A percentile compares a stretch with the other conserved stretches of the same genome.
These are phyloP conservation scores for Leishmania amazonensis DNA, from an alignment of 208 protist species.

Conservation along the genomic window DNA sequence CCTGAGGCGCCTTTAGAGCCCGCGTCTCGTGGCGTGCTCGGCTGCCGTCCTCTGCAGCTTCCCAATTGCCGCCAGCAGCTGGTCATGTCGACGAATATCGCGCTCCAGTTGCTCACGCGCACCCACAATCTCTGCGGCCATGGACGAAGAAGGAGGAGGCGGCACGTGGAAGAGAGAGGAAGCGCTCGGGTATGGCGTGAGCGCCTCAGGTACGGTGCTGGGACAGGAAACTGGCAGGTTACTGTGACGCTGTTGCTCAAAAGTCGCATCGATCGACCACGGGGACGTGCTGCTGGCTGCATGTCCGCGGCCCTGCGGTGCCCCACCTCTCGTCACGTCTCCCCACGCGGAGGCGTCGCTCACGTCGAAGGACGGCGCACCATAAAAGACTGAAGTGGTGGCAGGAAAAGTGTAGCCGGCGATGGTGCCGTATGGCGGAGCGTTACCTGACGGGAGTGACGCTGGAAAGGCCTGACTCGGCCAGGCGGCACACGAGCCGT, in stretches of 20 bases:
- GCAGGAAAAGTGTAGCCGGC: neutral
- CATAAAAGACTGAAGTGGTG: neutral
- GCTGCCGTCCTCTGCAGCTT: slow-evolving; percentile 68
- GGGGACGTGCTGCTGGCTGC: neutral
- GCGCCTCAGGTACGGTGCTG: neutral
- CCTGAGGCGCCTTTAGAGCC: neutral
- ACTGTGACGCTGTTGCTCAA: neutral
- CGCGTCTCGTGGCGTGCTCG: slow-evolving; percentile 26
- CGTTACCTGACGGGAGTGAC: neutral
- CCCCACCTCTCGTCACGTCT: neutral
- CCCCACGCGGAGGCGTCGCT: neutral
- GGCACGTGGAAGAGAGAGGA: slow-evolving; percentile 5
- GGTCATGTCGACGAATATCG: slow-evolving; percentile 68
- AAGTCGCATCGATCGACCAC: neutral
- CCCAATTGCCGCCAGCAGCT: slow-evolving; percentile 64
- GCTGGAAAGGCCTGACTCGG: neutral
- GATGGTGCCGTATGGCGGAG: neutral
- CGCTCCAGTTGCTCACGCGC: slow-evolving; percentile 55
- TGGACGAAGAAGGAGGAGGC: slow-evolving; percentile 2
- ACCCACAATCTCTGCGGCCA: neutral
- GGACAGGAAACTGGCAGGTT: neutral
- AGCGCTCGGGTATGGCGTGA: neutral
- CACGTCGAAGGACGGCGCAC: neutral
- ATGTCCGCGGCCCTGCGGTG: neutral
- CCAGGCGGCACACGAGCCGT: neutral